Evolutionary conservation across 805 yeast genomes (phyloP).

Genomic region (Scheffersomyces ergatensis): DNA sequence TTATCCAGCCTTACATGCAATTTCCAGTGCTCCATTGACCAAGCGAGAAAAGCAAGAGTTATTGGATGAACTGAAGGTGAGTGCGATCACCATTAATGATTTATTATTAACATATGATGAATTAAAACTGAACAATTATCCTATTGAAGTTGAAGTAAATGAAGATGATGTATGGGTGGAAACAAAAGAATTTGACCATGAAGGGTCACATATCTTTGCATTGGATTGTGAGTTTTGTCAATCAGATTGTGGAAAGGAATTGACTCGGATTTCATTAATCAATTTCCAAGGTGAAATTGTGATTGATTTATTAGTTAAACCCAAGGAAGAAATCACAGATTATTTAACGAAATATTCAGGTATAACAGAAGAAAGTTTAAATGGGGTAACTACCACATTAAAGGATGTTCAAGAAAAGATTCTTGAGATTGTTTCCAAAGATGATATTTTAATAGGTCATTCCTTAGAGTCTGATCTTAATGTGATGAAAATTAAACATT

Average conservation of each 20-base stretch:
- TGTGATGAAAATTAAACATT: conserved; percentile 70
- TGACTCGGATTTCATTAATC: conserved; percentile 76
- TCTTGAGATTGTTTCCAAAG: conserved; percentile 42
- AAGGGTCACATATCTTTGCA: conserved; percentile 67
- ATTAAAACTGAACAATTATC: conserved; percentile 51
- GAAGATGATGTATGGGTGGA: conserved; percentile 11
- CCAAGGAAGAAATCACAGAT: conserved; percentile 69
- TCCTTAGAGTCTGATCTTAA: conserved; percentile 81
- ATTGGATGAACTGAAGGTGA: conserved; percentile 26
- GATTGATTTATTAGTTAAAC: conserved; percentile 75
- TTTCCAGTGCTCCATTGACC: conserved; percentile 56
- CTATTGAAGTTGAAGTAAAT: conserved; percentile 44
- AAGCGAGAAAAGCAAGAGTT: conserved; percentile 52
- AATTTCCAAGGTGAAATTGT: conserved; percentile 60
- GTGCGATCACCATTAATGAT: conserved; percentile 48
- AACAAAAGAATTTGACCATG: conserved; percentile 52
- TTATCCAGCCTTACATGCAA: conserved; percentile 52
- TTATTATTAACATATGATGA: conserved; percentile 51
- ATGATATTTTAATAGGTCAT: conserved; percentile 82
- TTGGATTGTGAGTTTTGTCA: conserved; percentile 94
- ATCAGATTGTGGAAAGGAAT: conserved; percentile 56
- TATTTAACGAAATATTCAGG: conserved; percentile 87
- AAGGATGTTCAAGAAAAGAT: conserved; percentile 66
- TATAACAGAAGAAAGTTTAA: conserved; percentile 68
- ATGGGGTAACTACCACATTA: conserved; percentile 60